These are phyloP conservation scores for Trichoderma guizhouense DNA, from an alignment of 2,329 filamentous ascomycete species.

Conservation along the genomic window DNA sequence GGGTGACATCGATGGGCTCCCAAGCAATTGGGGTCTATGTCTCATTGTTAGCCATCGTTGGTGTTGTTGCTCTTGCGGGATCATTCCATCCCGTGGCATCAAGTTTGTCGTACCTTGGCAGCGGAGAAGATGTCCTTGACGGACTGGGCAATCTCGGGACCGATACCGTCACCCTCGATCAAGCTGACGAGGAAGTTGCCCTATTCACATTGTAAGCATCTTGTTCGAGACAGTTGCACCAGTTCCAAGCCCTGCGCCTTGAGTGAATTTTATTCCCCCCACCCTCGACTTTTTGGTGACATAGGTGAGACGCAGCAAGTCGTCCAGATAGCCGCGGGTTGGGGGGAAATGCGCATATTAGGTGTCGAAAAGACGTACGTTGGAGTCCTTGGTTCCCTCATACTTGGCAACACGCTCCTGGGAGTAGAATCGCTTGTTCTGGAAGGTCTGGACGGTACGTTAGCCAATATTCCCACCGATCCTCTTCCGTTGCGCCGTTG, in stretches of 20 bases:
- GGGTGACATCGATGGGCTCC: constrained; percentile 96
- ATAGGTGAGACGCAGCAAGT: not conserved
- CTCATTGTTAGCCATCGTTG: constrained; percentile 25
- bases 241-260: constrained; percentile 22
- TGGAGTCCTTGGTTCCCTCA: constrained; percentile 81
- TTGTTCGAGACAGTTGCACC: constrained; percentile 17
- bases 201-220: constrained; percentile 44
- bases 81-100: not conserved
- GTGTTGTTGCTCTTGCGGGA: not conserved
- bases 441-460: constrained; percentile 30
- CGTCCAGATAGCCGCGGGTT: constrained; percentile 22
- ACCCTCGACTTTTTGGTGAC: constrained; percentile 22
- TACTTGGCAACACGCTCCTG: constrained; percentile 84
- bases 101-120: constrained; percentile 65
- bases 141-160: constrained; percentile 93
- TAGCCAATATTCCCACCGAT: not conserved
- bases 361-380: constrained; percentile 58
- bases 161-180: constrained; percentile 99
- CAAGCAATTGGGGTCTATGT: constrained; percentile 82
- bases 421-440: constrained; percentile 62
- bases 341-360: constrained; percentile 16
- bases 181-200: constrained; percentile 94
- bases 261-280: constrained; percentile 39
- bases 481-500: constrained; percentile 10
- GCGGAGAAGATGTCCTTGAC: constrained; percentile 99